Evolutionary conservation across 495 filamentous ascomycete genomes (phyloP), one percentile per base, ranked within the genome.

Genomic region (Cetradonia linearis): DNA sequence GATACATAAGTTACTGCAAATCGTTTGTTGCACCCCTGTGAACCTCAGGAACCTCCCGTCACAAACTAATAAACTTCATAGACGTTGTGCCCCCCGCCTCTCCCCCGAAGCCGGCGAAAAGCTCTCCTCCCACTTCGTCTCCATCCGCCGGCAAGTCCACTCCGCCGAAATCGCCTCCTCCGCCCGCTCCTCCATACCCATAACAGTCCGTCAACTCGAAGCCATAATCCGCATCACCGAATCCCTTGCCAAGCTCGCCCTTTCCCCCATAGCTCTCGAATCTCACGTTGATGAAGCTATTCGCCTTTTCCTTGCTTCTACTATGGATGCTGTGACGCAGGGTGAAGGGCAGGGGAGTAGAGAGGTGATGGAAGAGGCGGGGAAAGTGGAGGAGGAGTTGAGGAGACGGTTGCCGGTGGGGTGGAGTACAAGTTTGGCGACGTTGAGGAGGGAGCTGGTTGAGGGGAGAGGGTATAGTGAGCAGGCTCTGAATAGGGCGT

Each of bases 1-100:
- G 93, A 18, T 99, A 97, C 65, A 91, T 99, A 71, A 93, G 88
- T 69, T 99, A 96, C 72, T 97, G 93, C 78, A 89, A 93, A 75
- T 86, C 86, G 89, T 91, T 78, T 70, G 86, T 79, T 18, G 49
- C 49, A 80, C 13, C 47, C 56, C 46, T 30, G 23, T 8, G 8
- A 20, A 53, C 27, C 54, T 23, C 30, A 10, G 42, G 20, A 23
- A 50, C 13, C 11, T 23, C 20, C 13, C 7, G 7, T 28, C 40
- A 56, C 31, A 33, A n/a, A 66, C 74, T 82, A 74, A 81, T 67
- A 63, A 48, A 38, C 10, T 38, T 37, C 54, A 27, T 63, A 92
- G 89, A 52, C 88, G 88, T 48, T 96, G 92, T 69, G 94, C 94
- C 4, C 94, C 94, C 18, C 87, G 91, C 60, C 86, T 99, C 58